Base-by-base conservation (phyloP, 306 rosid genomes). In the Glycine latifolia region DNA sequence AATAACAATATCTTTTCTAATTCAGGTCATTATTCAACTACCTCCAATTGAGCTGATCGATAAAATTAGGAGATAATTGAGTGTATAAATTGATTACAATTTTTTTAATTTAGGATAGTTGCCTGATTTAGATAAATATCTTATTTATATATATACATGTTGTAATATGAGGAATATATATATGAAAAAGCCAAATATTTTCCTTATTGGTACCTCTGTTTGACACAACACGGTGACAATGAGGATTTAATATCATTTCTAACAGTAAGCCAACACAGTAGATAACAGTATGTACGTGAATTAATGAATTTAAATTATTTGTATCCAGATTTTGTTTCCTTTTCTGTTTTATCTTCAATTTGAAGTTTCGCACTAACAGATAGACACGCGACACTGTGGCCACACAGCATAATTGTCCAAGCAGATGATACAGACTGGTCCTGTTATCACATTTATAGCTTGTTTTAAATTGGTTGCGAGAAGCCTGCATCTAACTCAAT, bases 401-500 rank as follows among this genome's bases (percentile, higher is more conserved):
- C 78, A 76, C 67, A 50, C 67, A 76, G 0, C 50, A 37, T 70
- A 17, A 15, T 61, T 46, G 33, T 68, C 46, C 8, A 2, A 77
- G 58, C 16, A 44, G 20, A 31, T 12, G 39, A 82, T 66, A 62
- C 50, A 68, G 67, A 58, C 53, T 31, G 62, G 84, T 48, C 56
- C 17, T 13, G 12, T 49, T 80, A 20, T 56, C 5, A 50, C 67
- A 50, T 52, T 72, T 62, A 50, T 39, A 17, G 55, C 37, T 73
- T 10, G 35, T 55, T 66, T 67, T 54, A 17, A 67, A 41, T 54
- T 39, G 49, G 26, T 35, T 78, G 43, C 12, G 14, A 65, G 9
- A 65, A 10, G 8, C n/a, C 59, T 16, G 59, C 49, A 54, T 73
- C 26, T 54, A 41, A 15, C 53, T 16, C 56, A 49, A 15, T 17